A percentile compares a stretch with the other conserved stretches of the same genome.
Evolutionary conservation across 1,139 yeast genomes (phyloP).

Genomic region (Schwanniomyces etchellsii): DNA sequence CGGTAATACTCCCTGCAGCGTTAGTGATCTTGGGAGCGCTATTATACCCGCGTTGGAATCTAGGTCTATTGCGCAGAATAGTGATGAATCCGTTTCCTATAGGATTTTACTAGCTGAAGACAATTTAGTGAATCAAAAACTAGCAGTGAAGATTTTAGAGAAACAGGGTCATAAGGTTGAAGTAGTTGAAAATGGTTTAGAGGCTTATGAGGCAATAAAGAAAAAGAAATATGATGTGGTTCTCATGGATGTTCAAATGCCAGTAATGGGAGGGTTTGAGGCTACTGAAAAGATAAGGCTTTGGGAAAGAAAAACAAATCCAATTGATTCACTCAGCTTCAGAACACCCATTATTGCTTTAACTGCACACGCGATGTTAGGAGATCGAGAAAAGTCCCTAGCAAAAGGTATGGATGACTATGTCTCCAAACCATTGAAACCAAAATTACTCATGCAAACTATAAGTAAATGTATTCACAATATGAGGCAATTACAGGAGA

Average conservation of each 20-base stretch:
- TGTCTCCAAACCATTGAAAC: conserved; percentile 80
- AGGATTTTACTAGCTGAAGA: conserved; percentile 80
- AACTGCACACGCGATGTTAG: conserved; percentile 91
- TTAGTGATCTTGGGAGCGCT: conserved; percentile 75
- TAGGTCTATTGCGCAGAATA: conserved; percentile 72
- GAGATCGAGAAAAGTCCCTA: conserved; percentile 79
- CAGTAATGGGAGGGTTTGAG: conserved; percentile 91
- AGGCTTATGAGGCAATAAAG: conserved; percentile 74
- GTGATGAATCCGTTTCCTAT: conserved; percentile 73
- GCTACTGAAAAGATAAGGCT: conserved; percentile 82
- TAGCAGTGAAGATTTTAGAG: conserved; percentile 76
- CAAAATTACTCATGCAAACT: conserved; percentile 75
- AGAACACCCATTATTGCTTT: conserved; percentile 84
- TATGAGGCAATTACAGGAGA: conserved; percentile 52
- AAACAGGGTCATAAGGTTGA: conserved; percentile 79
- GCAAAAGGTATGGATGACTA: conserved; percentile 92
- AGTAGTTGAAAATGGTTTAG: conserved; percentile 81
- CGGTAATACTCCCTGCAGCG: conserved; percentile 83
- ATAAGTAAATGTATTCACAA: conserved; percentile 78
- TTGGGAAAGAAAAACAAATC: conserved; percentile 79
- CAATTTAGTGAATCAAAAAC: conserved; percentile 78
- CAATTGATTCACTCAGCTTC: conserved; percentile 58
- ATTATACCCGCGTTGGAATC: conserved; percentile 81
- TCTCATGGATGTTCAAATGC: conserved; percentile 93
- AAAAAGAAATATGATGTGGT: conserved; percentile 69